These are phyloP conservation scores for Rhizopogon rudus DNA, from an alignment of 768 basidiomycete species.

Conservation along the genomic window DNA sequence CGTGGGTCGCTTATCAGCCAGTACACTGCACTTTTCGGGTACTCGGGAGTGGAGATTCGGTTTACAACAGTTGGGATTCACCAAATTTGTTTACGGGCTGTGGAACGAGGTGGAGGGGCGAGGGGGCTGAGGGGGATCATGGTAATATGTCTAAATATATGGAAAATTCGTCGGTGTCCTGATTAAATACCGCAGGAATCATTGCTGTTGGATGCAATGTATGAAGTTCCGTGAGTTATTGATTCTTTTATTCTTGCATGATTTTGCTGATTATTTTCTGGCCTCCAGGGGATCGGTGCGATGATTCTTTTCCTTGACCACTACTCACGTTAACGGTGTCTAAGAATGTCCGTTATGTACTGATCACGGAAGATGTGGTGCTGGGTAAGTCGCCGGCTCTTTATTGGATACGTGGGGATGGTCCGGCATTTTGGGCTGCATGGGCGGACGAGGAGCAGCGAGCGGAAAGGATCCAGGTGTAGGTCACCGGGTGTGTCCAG, in stretches of 20 bases:
- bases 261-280: slow-evolving; percentile 6
- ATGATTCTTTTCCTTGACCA: slow-evolving; percentile 1
- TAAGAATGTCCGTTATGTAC: slow-evolving; percentile 76
- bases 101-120: slow-evolving; percentile 83
- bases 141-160: slow-evolving; percentile 33
- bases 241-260: slow-evolving; percentile 1
- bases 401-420: slow-evolving; percentile 74
- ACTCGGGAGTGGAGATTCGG: slow-evolving; percentile 79
- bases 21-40: slow-evolving; percentile 78
- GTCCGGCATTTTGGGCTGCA: slow-evolving; percentile 66
- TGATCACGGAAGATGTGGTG: slow-evolving; percentile 71
- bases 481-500: background rate
- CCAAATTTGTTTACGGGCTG: slow-evolving; percentile 76
- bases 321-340: slow-evolving; percentile 6
- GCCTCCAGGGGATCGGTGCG: slow-evolving; percentile 59
- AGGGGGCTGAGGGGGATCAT: slow-evolving; percentile 86
- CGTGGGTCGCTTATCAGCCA: slow-evolving; percentile 89
- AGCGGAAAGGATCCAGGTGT: slow-evolving; percentile 10
- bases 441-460: slow-evolving; percentile 65
- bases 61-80: slow-evolving; percentile 81
- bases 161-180: background rate
- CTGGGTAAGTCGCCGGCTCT: slow-evolving; percentile 55
- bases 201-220: slow-evolving; percentile 86
- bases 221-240: slow-evolving; percentile 76
- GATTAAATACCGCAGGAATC: slow-evolving; percentile 50